Evolutionary conservation across 164 flowering plant genomes (phyloP), one percentile per base, ranked within the genome.

Genomic region (Tetrastigma voinierianum): DNA sequence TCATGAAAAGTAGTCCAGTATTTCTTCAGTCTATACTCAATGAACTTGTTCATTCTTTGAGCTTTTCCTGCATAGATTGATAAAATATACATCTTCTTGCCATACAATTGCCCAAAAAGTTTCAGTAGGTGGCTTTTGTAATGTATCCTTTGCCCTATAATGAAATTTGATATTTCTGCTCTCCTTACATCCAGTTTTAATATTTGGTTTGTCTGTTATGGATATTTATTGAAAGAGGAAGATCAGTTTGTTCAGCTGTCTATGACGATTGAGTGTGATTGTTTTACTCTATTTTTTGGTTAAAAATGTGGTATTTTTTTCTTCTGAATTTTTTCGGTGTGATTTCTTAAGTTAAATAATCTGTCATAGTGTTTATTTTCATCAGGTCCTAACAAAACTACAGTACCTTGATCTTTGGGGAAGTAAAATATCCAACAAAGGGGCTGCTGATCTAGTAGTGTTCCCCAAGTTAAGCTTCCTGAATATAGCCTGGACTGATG

Each of bases 391-490:
- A 59, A 84, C 80, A 70, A 81, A 87, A 46, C 76, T 90, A 61
- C 78, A 90, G 64, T 65, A 88, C 74, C 84, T 92, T 53, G 98
- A 92, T 63, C 75, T 95, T 20, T 95, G 99, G 99, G 97, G 99
- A 24, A 92, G 93, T 72, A 78, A 81, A 61, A 71, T 95, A 78
- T 79, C 98, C 13, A 75, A 92, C 57, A 52, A 72, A 58, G 97
- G 97, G 45, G 87, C 74, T 61, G 48, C 49, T 57, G 15, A 75
- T 67, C 84, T 95, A 60, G 70, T 64, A 65, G 68, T 15, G 64
- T 90, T 90, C 46, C 84, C 86, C 16, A 75, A 73, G 61, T 76
- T 95, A 82, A 90, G 68, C 69, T 87, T 76, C 78, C 77, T 95
- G 60, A 89, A 84, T 81, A 70, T 95, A 68, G 94, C 91, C 66